These are phyloP conservation scores for Viola odorata DNA, from an alignment of 345 rosid species.

Conservation along the genomic window DNA sequence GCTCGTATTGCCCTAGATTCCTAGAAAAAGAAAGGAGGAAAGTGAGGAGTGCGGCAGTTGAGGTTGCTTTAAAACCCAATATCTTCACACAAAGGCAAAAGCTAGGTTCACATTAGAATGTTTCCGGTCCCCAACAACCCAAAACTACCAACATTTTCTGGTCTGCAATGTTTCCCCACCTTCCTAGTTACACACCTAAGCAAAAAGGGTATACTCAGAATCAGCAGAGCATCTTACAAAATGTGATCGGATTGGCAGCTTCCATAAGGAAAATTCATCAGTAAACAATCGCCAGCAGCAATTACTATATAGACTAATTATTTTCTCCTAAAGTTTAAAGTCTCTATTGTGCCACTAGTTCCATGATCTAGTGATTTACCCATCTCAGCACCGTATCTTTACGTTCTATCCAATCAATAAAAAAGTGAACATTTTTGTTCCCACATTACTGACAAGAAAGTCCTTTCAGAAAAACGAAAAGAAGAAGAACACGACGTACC, in stretches of 20 bases:
- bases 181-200: constrained; percentile 19
- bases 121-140: neutral
- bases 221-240: constrained; percentile 8
- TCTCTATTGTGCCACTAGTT: too few species aligned
- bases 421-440: neutral
- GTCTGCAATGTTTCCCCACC: constrained; percentile 12
- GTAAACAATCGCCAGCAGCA: neutral
- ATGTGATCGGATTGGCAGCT: neutral
- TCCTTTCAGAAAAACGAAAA: neutral
- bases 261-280: too few species aligned
- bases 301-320: neutral
- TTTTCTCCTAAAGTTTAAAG: too few species aligned
- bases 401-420: constrained; percentile 8
- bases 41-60: constrained; percentile 14
- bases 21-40: constrained; percentile 37
- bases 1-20: constrained; percentile 66
- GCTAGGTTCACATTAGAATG: constrained; percentile 5
- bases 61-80: constrained; percentile 7
- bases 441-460: too few species aligned
- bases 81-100: constrained; percentile 5
- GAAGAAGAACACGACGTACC: constrained; percentile 30
- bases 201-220: constrained; percentile 5
- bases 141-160: constrained; percentile 7
- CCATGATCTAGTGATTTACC: too few species aligned
- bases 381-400: too few species aligned